A percentile compares a stretch with the other conserved stretches of the same genome.
Evolutionary conservation across 768 basidiomycete genomes (phyloP).

Genomic region (Trametes meyenii): DNA sequence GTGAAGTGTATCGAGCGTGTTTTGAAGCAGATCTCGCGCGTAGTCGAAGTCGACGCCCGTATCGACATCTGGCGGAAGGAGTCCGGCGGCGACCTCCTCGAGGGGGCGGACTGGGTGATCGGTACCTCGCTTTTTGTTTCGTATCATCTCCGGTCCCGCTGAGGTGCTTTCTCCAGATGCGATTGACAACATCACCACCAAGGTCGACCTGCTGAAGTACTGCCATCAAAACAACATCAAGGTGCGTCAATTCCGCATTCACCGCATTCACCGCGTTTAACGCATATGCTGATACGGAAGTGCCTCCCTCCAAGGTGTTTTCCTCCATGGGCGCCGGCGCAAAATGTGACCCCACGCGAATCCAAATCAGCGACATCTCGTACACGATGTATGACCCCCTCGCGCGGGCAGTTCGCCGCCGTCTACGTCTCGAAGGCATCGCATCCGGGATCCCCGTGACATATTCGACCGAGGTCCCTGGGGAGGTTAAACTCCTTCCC

Average conservation of each 20-base stretch:
- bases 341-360: conserved; percentile 91
- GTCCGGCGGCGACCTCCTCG: conserved; percentile 70
- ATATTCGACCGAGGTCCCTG: conserved; percentile 93
- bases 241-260: conserved; percentile 41
- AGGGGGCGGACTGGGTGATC: conserved; percentile 93
- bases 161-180: conserved; percentile 60
- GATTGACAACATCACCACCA: conserved; percentile 97
- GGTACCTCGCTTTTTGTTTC: conserved; percentile 44
- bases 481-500: conserved; percentile 86
- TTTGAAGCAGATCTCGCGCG: conserved; percentile 75
- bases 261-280: not conserved
- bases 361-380: conserved; percentile 96
- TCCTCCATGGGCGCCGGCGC: conserved; percentile 97
- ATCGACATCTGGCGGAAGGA: conserved; percentile 89
- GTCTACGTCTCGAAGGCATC: conserved; percentile 66
- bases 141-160: conserved; percentile 23
- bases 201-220: conserved; percentile 90
- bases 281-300: not conserved
- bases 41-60: conserved; percentile 83
- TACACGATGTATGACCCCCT: conserved; percentile 92
- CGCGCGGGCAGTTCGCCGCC: conserved; percentile 84
- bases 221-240: conserved; percentile 82
- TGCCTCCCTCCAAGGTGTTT: conserved; percentile 61
- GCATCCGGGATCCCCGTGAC: conserved; percentile 81
- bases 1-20: conserved; percentile 74